A percentile compares a stretch with the other conserved stretches of the same genome.
Evolutionary conservation across 2,329 filamentous ascomycete genomes (phyloP).

Genomic region (Dothidotthia symphoricarpi): DNA sequence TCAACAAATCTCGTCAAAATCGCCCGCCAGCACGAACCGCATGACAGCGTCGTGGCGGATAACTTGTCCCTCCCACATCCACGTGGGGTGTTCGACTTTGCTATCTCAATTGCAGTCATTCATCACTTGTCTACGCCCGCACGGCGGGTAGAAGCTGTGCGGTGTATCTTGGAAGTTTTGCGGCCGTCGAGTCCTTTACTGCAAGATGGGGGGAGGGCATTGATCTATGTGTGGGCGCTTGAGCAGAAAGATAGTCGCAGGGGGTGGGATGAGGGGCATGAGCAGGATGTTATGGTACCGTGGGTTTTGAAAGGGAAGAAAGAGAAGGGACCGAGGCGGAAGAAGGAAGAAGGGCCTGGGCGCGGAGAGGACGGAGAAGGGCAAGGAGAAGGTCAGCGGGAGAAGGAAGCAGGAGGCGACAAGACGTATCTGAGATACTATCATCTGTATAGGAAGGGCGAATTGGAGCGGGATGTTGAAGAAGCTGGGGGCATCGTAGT

Average conservation of each 20-base stretch:
- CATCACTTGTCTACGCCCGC: conserved; percentile 83
- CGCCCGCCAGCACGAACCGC: conserved; percentile 55
- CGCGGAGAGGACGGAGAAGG: background rate
- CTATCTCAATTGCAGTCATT: conserved; percentile 88
- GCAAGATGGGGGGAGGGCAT: conserved; percentile 57
- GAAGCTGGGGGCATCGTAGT: conserved; percentile 73
- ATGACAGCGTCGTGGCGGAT: conserved; percentile 76
- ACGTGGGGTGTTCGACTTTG: conserved; percentile 69
- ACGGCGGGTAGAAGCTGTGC: conserved; percentile 70
- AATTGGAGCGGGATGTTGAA: conserved; percentile 76
- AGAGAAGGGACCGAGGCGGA: conserved; percentile 20
- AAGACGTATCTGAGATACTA: conserved; percentile 86
- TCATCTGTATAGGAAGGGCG: conserved; percentile 82
- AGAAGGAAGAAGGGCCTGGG: conserved; percentile 4
- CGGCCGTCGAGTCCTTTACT: conserved; percentile 18
- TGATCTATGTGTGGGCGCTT: conserved; percentile 93
- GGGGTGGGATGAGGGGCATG: conserved; percentile 79
- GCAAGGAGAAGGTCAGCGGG: conserved; percentile 13
- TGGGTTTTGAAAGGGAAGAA: conserved; percentile 69
- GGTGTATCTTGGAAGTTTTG: conserved; percentile 67
- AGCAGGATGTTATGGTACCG: conserved; percentile 92
- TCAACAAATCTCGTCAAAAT: conserved; percentile 60
- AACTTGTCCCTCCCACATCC: conserved; percentile 80
- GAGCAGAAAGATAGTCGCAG: conserved; percentile 84
- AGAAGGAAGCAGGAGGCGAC: conserved; percentile 30